A percentile compares a stretch with the other conserved stretches of the same genome.
phyloP scores from a whole-genome alignment of 495 filamentous ascomycete genomes.

The Xylaria intraflava region DNA sequence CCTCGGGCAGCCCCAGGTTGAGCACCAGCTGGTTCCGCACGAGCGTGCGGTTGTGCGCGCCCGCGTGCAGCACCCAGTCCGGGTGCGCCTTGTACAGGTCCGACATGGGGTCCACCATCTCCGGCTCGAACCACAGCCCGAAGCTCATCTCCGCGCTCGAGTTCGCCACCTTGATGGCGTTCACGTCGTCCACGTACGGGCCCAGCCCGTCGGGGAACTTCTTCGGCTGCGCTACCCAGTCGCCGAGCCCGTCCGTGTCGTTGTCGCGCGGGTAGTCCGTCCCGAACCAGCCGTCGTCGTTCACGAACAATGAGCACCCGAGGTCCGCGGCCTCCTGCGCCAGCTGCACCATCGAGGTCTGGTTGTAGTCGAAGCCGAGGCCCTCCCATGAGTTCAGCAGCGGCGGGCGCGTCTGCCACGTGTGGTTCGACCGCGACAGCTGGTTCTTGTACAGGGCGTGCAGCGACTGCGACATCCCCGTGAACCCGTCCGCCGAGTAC shows the following conservation, averaged over 20 bases:
- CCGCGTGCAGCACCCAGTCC: conserved; percentile 49
- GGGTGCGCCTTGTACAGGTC: conserved; percentile 47
- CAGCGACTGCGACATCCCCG: conserved; percentile 48
- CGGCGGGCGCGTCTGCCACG: conserved; percentile 39
- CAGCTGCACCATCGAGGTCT: conserved; percentile 39
- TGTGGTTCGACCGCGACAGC: conserved; percentile 47
- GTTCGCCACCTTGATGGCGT: conserved; percentile 35
- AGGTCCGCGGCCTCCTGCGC: conserved; percentile 46
- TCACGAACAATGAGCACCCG: conserved; percentile 47
- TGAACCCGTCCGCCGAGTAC: conserved; percentile 45
- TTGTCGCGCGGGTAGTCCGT: conserved; percentile 44
- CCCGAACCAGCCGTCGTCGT: conserved; percentile 56
- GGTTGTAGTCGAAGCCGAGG: conserved; percentile 43
- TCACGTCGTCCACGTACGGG: conserved; percentile 38
- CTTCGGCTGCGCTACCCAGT: conserved; percentile 47
- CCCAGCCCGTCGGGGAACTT: conserved; percentile 49
- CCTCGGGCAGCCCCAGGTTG: conserved; percentile 45
- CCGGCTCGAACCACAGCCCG: conserved; percentile 53
- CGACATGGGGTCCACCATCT: conserved; percentile 54
- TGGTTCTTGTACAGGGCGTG: conserved; percentile 50
- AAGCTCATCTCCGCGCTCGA: conserved; percentile 41
- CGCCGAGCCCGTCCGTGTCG: conserved; percentile 46
- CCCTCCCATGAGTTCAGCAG: conserved; percentile 55
- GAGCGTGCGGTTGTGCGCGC: conserved; percentile 44
- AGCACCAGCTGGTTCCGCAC: conserved; percentile 47